A percentile compares a stretch with the other conserved stretches of the same genome.
Conservation (phyloP, 352 stramenopile species). For the Phytopythium mirpurense region DNA sequence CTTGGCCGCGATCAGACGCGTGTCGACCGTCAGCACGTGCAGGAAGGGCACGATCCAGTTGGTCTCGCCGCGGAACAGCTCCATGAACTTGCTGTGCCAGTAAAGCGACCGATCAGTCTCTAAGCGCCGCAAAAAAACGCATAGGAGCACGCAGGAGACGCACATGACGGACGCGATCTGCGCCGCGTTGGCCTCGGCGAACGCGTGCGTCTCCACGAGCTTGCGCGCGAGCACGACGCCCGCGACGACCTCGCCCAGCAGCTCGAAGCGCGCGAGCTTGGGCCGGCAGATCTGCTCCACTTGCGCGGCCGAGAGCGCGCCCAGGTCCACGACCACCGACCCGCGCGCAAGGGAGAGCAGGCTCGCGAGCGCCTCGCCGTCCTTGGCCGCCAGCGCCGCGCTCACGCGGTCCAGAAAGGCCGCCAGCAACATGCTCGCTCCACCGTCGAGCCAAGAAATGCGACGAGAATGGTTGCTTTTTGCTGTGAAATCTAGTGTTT, state of each 20-base stretch:
- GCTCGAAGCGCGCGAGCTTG: slow-evolving; percentile 50
- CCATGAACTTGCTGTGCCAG: slow-evolving; percentile 61
- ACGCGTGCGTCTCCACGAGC: slow-evolving; percentile 31
- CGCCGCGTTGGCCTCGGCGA: slow-evolving; percentile 50
- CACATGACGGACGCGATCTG: slow-evolving; percentile 76
- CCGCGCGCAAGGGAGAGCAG: slow-evolving; percentile 41
- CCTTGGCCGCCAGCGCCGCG: slow-evolving; percentile 37
- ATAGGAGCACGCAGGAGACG: too few species aligned
- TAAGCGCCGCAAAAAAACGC: too few species aligned
- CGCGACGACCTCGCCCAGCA: slow-evolving; percentile 55
- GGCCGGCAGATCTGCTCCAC: slow-evolving; percentile 44
- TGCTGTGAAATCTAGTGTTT: too few species aligned
- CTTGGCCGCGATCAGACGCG: slow-evolving; percentile 56
- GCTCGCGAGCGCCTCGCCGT: slow-evolving; percentile 44
- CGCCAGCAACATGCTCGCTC: slow-evolving; percentile 50
- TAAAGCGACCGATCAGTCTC: too few species aligned
- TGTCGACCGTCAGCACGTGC: slow-evolving; percentile 77
- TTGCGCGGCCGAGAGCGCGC: slow-evolving; percentile 37
- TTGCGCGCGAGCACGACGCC: slow-evolving; percentile 65
- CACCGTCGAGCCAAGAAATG: too few species aligned
- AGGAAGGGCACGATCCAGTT: slow-evolving; percentile 85
- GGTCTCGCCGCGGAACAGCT: slow-evolving; percentile 76
- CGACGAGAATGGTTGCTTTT: background rate
- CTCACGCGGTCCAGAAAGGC: slow-evolving; percentile 59
- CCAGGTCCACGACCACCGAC: slow-evolving; percentile 30